Percentiles rank a stretch among this genome's conserved stretches.
Evolutionary conservation across 2,329 filamentous ascomycete genomes (phyloP).

Genomic region (Grosmannia clavigera): DNA sequence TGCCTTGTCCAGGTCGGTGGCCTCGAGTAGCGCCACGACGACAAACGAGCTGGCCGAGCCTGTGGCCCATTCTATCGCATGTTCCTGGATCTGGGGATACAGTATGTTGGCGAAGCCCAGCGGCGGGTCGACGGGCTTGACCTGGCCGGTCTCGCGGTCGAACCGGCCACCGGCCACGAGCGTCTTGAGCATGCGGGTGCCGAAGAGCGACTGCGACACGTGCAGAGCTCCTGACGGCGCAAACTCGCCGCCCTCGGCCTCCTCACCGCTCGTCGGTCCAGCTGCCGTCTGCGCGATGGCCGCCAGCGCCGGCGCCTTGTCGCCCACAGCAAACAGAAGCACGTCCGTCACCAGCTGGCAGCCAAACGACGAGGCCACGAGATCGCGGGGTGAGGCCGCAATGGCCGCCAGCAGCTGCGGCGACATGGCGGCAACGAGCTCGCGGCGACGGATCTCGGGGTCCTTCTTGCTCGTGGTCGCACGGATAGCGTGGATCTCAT

Average conservation of each 20-base stretch:
- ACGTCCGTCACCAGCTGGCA: constrained; percentile 79
- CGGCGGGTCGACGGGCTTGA: constrained; percentile 61
- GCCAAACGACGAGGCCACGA: constrained; percentile 68
- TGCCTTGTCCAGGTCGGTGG: constrained; percentile 56
- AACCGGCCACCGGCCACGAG: constrained; percentile 83
- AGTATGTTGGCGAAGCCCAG: constrained; percentile 70
- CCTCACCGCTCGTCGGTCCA: constrained; percentile 30
- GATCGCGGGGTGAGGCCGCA: constrained; percentile 49
- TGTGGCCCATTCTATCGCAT: constrained; percentile 72
- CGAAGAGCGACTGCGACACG: constrained; percentile 47
- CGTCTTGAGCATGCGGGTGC: constrained; percentile 78
- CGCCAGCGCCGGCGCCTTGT: constrained; percentile 62
- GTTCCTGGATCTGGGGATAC: constrained; percentile 67
- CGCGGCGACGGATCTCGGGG: constrained; percentile 57
- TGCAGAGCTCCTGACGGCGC: constrained; percentile 32
- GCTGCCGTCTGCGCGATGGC: constrained; percentile 55
- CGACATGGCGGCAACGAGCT: constrained; percentile 63
- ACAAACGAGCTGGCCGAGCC: constrained; percentile 71
- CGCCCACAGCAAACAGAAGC: constrained; percentile 61
- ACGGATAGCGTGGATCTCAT: constrained; percentile 68
- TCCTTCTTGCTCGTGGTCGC: constrained; percentile 89
- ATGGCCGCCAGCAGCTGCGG: constrained; percentile 66
- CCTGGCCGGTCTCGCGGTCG: constrained; percentile 58
- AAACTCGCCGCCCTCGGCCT: constrained; percentile 2
- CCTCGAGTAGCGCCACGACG: constrained; percentile 68